Percentiles rank a stretch among this genome's conserved stretches.
Evolutionary conservation across 345 rosid species (phyloP).

Genomic region (Melastoma malabathricum): DNA sequence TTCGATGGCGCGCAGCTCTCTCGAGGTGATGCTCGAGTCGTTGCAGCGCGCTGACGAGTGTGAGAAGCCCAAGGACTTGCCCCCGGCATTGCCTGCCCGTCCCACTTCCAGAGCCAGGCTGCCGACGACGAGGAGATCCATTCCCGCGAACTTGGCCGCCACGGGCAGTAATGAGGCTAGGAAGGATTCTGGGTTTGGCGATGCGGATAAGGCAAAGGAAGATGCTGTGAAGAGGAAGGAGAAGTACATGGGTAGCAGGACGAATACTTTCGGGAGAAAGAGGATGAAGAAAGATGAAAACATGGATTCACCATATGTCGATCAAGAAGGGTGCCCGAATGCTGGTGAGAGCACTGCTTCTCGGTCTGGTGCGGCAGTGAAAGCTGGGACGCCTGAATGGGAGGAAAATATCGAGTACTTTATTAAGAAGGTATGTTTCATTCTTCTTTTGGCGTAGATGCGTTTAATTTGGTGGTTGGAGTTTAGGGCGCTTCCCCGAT

Average conservation of each 20-base stretch:
- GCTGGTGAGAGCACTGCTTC: neutral
- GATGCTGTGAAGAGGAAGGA: constrained; percentile 54
- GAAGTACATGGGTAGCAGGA: constrained; percentile 34
- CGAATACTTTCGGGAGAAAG: constrained; percentile 71
- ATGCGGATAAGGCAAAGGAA: constrained; percentile 21
- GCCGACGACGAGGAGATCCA: constrained; percentile 64
- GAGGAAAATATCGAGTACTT: constrained; percentile 65
- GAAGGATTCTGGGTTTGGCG: neutral
- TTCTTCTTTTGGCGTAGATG: neutral
- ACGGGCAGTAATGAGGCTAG: constrained; percentile 20
- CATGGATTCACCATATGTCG: constrained; percentile 52
- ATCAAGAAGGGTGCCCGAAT: neutral
- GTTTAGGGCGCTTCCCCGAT: no score
- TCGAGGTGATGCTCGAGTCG: constrained; percentile 92
- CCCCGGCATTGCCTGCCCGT: constrained; percentile 85
- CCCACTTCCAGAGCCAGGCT: constrained; percentile 73
- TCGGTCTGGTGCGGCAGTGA: constrained; percentile 3
- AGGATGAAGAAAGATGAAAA: constrained; percentile 40
- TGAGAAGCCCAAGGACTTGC: constrained; percentile 63
- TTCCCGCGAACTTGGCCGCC: constrained; percentile 35
- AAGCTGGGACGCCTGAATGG: constrained; percentile 33
- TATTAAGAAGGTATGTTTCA: constrained; percentile 53
- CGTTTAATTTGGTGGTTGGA: neutral
- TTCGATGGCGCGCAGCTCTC: constrained; percentile 57
- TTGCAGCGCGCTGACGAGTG: constrained; percentile 55